Conservation (phyloP, 306 rosid genomes). For the Prunus mongolica region DNA sequence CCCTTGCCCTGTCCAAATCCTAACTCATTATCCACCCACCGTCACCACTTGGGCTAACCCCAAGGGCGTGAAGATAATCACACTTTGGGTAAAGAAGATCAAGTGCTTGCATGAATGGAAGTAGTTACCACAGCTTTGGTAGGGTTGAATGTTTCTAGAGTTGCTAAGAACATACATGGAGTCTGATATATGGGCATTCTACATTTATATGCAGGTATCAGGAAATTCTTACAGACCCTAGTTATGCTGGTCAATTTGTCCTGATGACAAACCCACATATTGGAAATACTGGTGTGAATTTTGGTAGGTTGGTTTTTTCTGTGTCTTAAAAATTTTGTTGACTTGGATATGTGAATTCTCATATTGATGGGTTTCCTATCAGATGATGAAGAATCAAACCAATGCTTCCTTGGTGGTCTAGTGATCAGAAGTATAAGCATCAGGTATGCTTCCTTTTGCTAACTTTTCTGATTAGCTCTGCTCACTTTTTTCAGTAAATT, state of each 20-base stretch:
- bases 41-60: background rate
- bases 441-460: conserved; percentile 39
- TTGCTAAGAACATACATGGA: background rate
- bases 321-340: background rate
- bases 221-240: conserved; percentile 91
- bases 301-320: conserved; percentile 42
- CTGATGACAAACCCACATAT: conserved; percentile 93
- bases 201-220: conserved; percentile 63
- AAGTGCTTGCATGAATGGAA: conserved; percentile 1
- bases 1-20: background rate
- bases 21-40: background rate
- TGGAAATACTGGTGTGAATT: conserved; percentile 89
- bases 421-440: conserved; percentile 80
- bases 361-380: conserved; percentile 13
- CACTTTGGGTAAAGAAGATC: background rate
- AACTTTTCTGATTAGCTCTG: conserved; percentile 11
- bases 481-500: background rate
- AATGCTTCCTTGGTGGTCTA: conserved; percentile 85
- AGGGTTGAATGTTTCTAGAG: background rate
- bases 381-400: conserved; percentile 84
- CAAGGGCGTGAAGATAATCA: background rate
- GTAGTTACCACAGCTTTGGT: background rate
- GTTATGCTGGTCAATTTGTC: conserved; percentile 95
- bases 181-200: conserved; percentile 13
- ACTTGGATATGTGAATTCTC: conserved; percentile 9